Percentiles rank a stretch among this genome's conserved stretches.
These are phyloP conservation scores for Rhododendron ferrugineum DNA, from an alignment of 148 eudicot genomes.

Conservation along the genomic window DNA sequence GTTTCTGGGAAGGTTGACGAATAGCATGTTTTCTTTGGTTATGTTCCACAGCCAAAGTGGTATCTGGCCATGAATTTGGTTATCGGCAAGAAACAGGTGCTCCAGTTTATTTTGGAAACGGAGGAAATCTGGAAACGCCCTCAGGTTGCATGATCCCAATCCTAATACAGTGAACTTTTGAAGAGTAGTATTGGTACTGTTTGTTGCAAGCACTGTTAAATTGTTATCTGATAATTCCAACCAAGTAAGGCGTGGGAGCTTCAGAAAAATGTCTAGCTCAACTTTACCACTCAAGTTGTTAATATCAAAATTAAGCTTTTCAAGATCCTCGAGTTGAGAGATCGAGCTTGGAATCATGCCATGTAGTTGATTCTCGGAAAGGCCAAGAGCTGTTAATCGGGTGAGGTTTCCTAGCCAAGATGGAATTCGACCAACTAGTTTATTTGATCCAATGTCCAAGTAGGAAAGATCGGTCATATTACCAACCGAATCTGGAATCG, in stretches of 20 bases:
- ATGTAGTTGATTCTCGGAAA: no score
- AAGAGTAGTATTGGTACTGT: background rate
- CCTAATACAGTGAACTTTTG: background rate
- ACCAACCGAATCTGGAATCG: background rate
- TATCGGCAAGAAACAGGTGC: accelerated
- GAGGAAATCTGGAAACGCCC: background rate
- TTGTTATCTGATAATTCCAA: background rate
- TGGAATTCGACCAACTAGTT: background rate
- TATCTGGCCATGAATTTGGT: background rate
- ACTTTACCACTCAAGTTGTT: background rate
- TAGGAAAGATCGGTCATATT: background rate
- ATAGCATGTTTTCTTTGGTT: background rate
- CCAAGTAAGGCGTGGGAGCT: background rate
- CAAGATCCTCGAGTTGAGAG: no score
- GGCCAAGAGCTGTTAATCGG: no score
- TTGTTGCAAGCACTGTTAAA: background rate
- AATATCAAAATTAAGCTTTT: accelerated
- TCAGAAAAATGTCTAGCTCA: background rate
- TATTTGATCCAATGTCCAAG: background rate
- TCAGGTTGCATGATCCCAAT: background rate
- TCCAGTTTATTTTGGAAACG: background rate
- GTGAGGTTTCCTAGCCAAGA: no score
- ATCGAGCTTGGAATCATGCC: no score
- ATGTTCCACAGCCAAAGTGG: background rate
- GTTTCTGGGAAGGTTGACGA: accelerated